Percentiles rank a stretch among this genome's conserved stretches.
phyloP scores from a whole-genome alignment of 768 basidiomycete genomes.

The Tricholoma sp. region DNA sequence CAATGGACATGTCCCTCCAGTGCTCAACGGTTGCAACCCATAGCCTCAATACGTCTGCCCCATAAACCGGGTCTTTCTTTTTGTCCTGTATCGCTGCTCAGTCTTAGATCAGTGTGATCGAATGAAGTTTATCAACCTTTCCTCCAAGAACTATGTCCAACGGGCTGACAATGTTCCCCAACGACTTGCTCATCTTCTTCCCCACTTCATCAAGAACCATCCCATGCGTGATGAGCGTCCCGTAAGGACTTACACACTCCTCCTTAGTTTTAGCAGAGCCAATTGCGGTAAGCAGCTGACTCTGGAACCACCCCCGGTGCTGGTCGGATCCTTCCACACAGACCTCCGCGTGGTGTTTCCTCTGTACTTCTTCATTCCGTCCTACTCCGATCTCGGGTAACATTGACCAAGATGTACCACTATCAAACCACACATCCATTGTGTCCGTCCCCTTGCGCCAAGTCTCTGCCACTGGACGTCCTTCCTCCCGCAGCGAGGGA shows the following conservation, averaged over 20 bases:
- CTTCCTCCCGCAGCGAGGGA: constrained; percentile 46
- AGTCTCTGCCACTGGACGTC: constrained; percentile 30
- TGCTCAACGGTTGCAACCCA: constrained; percentile 94
- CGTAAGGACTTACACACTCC: constrained; percentile 53
- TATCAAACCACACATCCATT: constrained; percentile 99
- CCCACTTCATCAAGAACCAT: constrained; percentile 92
- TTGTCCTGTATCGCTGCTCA: constrained; percentile 39
- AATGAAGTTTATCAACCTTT: constrained; percentile 39
- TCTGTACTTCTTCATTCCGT: constrained; percentile 16
- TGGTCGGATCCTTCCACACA: constrained; percentile 96
- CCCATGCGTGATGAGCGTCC: constrained; percentile 86
- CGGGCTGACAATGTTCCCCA: constrained; percentile 89
- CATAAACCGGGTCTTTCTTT: constrained; percentile 74
- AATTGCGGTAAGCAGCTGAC: constrained; percentile 80
- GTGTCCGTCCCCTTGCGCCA: constrained; percentile 89
- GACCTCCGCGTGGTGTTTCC: constrained; percentile 64
- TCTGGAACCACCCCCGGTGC: constrained; percentile 99
- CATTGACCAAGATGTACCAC: constrained; percentile 91
- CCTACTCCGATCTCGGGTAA: constrained; percentile 37
- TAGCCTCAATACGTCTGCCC: constrained; percentile 79
- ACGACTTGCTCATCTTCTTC: constrained; percentile 96
- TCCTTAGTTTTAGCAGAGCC: constrained; percentile 35
- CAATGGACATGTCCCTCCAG: constrained; percentile 83
- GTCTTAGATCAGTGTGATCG: neutral
- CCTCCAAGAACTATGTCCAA: constrained; percentile 76